Conservation (phyloP, 2,329 filamentous ascomycete genomes). For the Sarocladium strictum region DNA sequence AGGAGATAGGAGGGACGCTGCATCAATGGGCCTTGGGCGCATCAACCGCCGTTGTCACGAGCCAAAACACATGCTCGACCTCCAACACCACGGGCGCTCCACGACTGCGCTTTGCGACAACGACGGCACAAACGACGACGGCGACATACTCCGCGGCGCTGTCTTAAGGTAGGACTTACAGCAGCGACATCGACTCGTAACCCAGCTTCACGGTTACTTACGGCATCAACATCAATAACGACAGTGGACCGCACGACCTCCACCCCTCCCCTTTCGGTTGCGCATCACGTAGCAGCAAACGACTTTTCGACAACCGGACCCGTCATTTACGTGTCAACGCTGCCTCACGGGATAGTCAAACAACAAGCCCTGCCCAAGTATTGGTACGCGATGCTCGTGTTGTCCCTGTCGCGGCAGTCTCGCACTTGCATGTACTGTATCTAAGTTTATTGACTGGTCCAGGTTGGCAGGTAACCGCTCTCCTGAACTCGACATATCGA, state of each 20-base stretch:
- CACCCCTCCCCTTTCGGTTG: background rate
- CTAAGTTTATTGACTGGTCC: background rate
- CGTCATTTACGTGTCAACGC: no score
- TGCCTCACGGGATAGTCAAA: no score
- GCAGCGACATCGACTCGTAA: background rate
- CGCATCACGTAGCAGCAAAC: constrained; percentile 1
- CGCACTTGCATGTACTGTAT: background rate
- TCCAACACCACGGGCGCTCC: constrained; percentile 5
- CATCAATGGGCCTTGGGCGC: constrained; percentile 11
- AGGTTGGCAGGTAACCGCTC: background rate
- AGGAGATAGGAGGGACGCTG: constrained; percentile 9
- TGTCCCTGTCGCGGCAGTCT: background rate
- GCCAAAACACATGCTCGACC: constrained; percentile 19
- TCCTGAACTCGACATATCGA: background rate
- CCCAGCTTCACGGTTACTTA: background rate
- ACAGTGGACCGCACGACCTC: background rate
- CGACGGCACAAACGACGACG: no score
- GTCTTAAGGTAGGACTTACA: background rate
- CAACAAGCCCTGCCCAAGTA: background rate
- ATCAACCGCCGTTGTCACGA: constrained; percentile 19
- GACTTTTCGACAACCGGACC: constrained; percentile 1
- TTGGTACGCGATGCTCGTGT: background rate
- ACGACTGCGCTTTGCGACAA: constrained; percentile 8
- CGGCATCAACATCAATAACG: background rate
- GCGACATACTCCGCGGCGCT: constrained; percentile 1